A percentile compares a stretch with the other conserved stretches of the same genome.
Evolutionary conservation across 495 filamentous ascomycete species (phyloP).

Genomic region (Friedmanniomyces endolithicus): DNA sequence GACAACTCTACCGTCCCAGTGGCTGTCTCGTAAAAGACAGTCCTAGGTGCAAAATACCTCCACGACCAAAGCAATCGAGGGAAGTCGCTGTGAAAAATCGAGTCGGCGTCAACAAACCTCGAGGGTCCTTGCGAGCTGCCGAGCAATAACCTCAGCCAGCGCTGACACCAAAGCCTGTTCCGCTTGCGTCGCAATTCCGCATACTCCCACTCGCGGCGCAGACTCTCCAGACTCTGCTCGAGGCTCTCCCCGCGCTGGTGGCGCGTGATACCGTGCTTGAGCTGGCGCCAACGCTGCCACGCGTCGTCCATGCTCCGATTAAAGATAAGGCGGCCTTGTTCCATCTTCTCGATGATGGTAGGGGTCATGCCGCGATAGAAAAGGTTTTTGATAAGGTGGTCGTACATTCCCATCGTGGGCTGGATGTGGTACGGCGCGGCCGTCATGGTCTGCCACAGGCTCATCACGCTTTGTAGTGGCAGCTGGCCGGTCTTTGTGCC

Average conservation of each 20-base stretch:
- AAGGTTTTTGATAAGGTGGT: conserved; percentile 37
- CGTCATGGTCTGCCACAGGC: conserved; percentile 45
- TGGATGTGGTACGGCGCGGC: conserved; percentile 43
- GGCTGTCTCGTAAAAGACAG: conserved; percentile 5
- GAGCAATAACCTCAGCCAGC: conserved; percentile 19
- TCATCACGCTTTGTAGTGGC: conserved; percentile 30
- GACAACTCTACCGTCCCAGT: conserved; percentile 13
- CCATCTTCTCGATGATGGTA: conserved; percentile 8
- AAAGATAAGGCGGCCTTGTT: conserved; percentile 2
- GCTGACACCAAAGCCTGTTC: conserved; percentile 6
- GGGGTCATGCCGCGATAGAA: conserved; percentile 2
- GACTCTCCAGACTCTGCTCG: background rate
- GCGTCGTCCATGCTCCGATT: background rate
- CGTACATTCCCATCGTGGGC: conserved; percentile 44
- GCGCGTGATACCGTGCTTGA: background rate
- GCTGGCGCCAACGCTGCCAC: background rate
- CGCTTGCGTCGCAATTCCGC: conserved; percentile 2
- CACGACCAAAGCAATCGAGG: conserved; percentile 11
- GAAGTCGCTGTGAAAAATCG: background rate
- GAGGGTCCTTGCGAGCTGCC: background rate
- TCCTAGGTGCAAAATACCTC: background rate
- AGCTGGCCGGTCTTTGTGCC: conserved; percentile 29
- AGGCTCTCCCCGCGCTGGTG: background rate
- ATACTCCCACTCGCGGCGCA: conserved; percentile 3
- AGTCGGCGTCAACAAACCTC: background rate